These are phyloP conservation scores for Cyberlindnera amylophila DNA, from an alignment of 805 yeast genomes.

Conservation along the genomic window DNA sequence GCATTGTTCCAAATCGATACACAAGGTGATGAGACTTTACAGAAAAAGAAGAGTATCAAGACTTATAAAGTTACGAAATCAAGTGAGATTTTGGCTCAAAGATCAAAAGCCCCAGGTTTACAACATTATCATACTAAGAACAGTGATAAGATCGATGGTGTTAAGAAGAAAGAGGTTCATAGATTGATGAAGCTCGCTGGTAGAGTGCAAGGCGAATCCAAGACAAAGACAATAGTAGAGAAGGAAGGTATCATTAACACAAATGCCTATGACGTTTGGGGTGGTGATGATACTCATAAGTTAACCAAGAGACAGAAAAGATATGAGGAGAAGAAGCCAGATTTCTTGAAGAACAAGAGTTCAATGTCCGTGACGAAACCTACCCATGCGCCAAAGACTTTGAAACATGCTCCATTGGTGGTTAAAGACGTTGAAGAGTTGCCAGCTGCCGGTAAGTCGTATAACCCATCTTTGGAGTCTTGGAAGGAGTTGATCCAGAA, in stretches of 20 bases:
- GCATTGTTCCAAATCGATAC: conserved; percentile 64
- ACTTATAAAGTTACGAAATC: conserved; percentile 33
- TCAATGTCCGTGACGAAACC: conserved; percentile 50
- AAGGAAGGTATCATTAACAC: conserved; percentile 60
- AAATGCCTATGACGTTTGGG: conserved; percentile 71
- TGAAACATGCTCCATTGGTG: conserved; percentile 47
- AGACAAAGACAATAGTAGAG: conserved; percentile 49
- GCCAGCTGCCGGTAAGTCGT: conserved; percentile 88
- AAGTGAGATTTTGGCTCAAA: conserved; percentile 53
- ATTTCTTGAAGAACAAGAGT: conserved; percentile 35
- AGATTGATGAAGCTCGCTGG: conserved; percentile 74
- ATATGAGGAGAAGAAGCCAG: conserved; percentile 32
- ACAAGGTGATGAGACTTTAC: conserved; percentile 48
- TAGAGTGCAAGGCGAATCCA: conserved; percentile 51
- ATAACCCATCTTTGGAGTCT: conserved; percentile 80
- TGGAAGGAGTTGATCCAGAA: conserved; percentile 72
- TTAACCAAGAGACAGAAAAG: conserved; percentile 18
- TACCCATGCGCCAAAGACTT: conserved; percentile 50
- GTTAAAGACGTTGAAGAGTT: conserved; percentile 47
- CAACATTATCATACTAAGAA: conserved; percentile 36
- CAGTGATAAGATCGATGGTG: conserved; percentile 50
- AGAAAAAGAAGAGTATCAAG: conserved; percentile 34
- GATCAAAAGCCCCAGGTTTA: conserved; percentile 76
- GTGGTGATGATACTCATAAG: conserved; percentile 25
- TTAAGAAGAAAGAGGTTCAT: conserved; percentile 19